phyloP scores from a whole-genome alignment of 139 green algal species.

The Chara braunii region DNA sequence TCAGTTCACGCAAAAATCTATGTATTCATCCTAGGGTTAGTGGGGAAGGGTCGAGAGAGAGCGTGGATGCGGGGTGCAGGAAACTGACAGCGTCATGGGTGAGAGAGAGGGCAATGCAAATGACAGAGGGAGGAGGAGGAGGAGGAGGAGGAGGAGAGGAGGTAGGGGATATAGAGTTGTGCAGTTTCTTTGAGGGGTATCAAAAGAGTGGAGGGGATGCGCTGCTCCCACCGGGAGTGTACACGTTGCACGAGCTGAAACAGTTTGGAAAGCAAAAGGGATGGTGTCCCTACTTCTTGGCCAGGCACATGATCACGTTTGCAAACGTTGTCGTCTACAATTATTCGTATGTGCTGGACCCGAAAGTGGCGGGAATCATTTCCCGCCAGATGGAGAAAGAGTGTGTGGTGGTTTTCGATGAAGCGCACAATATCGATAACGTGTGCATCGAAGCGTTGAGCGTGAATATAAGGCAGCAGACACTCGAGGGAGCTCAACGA shows the following conservation, averaged over 20 bases:
- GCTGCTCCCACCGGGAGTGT: slow-evolving; percentile 59
- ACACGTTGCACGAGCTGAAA: slow-evolving; percentile 44
- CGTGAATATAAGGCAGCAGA: slow-evolving; percentile 58
- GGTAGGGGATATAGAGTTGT: slow-evolving; percentile 31
- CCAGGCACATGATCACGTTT: slow-evolving; percentile 88
- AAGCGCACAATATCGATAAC: slow-evolving; percentile 99
- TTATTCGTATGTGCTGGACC: slow-evolving; percentile 93
- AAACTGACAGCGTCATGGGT: slow-evolving; percentile 90
- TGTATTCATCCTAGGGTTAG: slow-evolving; percentile 75
- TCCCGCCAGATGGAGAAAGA: slow-evolving; percentile 93
- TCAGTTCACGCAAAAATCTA: slow-evolving; percentile 93
- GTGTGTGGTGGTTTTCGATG: slow-evolving; percentile 97
- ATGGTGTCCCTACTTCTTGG: slow-evolving; percentile 98
- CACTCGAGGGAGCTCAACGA: slow-evolving; percentile 70
- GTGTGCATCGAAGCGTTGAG: slow-evolving; percentile 93
- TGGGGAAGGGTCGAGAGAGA: slow-evolving; percentile 74
- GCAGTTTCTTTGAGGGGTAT: slow-evolving; percentile 51
- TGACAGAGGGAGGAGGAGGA: neutral
- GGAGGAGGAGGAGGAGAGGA: neutral
- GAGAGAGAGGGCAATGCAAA: slow-evolving; percentile 41
- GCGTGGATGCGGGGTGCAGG: slow-evolving; percentile 85
- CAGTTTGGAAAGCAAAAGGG: slow-evolving; percentile 74
- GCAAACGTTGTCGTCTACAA: slow-evolving; percentile 98
- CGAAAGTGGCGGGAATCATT: slow-evolving; percentile 87
- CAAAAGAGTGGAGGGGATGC: slow-evolving; percentile 63